These are phyloP conservation scores for Podospora comata DNA, from an alignment of 495 filamentous ascomycete species.

Conservation along the genomic window DNA sequence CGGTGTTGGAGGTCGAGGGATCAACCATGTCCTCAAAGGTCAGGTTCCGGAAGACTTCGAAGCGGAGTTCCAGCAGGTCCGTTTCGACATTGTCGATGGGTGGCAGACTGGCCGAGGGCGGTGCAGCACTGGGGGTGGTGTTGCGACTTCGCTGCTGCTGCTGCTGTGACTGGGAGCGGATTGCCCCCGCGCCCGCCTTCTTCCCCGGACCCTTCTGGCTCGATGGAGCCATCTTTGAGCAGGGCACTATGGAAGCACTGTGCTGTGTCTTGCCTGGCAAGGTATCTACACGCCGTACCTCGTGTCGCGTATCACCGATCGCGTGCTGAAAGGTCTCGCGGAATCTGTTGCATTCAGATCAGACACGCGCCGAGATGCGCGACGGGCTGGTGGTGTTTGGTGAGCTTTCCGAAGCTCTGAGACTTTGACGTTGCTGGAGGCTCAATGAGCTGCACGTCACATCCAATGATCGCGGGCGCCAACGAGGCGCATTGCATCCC, in stretches of 20 bases:
- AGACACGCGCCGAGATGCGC: neutral
- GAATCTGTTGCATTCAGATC: neutral
- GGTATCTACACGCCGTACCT: neutral
- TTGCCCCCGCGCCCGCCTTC: constrained; percentile 59
- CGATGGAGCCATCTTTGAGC: constrained; percentile 45
- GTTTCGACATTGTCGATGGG: constrained; percentile 59
- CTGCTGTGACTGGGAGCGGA: constrained; percentile 55
- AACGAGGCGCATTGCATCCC: constrained; percentile 13
- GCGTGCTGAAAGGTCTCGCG: neutral
- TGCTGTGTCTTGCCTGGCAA: neutral
- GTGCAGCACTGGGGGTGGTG: constrained; percentile 70
- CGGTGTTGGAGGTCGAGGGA: constrained; percentile 53
- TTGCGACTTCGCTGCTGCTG: constrained; percentile 71
- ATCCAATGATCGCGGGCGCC: constrained; percentile 19
- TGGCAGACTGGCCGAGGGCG: constrained; percentile 46
- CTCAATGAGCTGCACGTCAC: constrained; percentile 22
- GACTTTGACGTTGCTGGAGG: constrained; percentile 17
- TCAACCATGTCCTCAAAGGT: constrained; percentile 74
- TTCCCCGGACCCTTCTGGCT: constrained; percentile 74
- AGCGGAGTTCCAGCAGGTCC: constrained; percentile 59
- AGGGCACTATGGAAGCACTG: neutral
- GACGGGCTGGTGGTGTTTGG: constrained; percentile 12
- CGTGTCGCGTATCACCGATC: neutral
- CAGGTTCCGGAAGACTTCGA: constrained; percentile 49
- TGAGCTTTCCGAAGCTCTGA: constrained; percentile 3